phyloP scores from a whole-genome alignment of 2,329 filamentous ascomycete species.

The Alternaria arborescens region DNA sequence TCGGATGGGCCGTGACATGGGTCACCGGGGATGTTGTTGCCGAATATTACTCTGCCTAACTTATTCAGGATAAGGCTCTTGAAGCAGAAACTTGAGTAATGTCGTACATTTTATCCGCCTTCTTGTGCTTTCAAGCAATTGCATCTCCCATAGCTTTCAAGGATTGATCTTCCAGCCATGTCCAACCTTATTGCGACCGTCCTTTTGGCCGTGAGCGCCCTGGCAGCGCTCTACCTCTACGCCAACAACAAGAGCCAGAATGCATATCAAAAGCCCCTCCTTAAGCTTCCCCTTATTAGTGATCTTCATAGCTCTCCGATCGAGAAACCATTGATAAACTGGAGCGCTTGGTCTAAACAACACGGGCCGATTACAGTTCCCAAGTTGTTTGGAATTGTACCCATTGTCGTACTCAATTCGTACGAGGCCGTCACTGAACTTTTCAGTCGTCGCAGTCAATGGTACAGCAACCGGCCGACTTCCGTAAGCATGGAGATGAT shows the following conservation, averaged over 20 bases:
- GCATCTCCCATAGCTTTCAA: not conserved
- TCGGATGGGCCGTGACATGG: not conserved
- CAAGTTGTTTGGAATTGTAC: constrained; percentile 18
- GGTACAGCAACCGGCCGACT: constrained; percentile 19
- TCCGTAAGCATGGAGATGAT: constrained; percentile 25
- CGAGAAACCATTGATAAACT: constrained; percentile 15
- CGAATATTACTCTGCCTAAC: not conserved
- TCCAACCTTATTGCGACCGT: constrained; percentile 4
- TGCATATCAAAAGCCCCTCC: constrained; percentile 7
- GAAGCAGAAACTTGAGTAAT: not conserved
- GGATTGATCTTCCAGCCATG: constrained; percentile 6
- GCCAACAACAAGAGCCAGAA: constrained; percentile 1
- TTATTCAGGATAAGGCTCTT: not conserved
- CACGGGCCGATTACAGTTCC: constrained; percentile 13
- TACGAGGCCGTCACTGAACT: constrained; percentile 20
- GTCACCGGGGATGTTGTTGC: not conserved
- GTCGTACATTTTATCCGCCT: constrained; percentile 5
- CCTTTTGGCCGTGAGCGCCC: constrained; percentile 6
- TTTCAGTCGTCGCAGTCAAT: constrained; percentile 20
- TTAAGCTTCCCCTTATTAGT: constrained; percentile 18
- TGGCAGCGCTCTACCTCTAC: constrained; percentile 9
- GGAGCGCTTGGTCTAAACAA: constrained; percentile 17
- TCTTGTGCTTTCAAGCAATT: not conserved
- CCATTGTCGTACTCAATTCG: constrained; percentile 19
- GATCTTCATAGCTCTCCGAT: constrained; percentile 18